Base-by-base conservation (phyloP, 2,329 filamentous ascomycete genomes). In the Diaporthe velutina region DNA sequence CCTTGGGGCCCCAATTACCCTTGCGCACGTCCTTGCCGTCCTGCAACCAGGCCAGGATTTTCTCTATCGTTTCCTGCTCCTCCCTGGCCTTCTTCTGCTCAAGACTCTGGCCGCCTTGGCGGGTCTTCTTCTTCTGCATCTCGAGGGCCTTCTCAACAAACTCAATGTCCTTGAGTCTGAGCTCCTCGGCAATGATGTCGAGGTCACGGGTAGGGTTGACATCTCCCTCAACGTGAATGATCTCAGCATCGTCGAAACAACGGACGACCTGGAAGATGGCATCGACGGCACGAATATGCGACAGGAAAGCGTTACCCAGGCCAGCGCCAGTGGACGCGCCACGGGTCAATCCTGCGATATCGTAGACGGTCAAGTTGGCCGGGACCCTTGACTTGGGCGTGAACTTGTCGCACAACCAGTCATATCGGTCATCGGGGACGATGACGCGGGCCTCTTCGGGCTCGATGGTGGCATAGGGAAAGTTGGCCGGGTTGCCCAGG, bases 201-300 rank as follows among this genome's bases (percentile, higher is more conserved):
- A 99, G 86, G 89, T 99, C 97, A 83, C 97, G 93, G 76, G 94
- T 91, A 45, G 97, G 97, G 86, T 99, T 94, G 80, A 99, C 97
- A 81, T 99, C 97, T 83, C 97, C 97, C 89, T 99, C 97, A 78
- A 99, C 96, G 90, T 99, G 97, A 81, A 98, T 98, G 81, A 99
- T 99, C 87, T 99, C 97, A 75, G 96, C 97, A 89, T 99, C 97
- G 83, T 99, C 97, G 86, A 99, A 98, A 87, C 94, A 98, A 81
- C 96, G 93, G 50, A 98, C 96, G 58, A 98, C 96, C 86, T 98
- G 95, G 90, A 98, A 98, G 86, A 98, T 98, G 85, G 96, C 96
- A 88, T 98, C 96, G 85, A 98, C 96, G 72, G 97, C 97, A 83
- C 97, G 95, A 80, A 99, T 99, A 86, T 99, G 97, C 50, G 97